Percentiles rank a stretch among this genome's conserved stretches.
These are phyloP conservation scores for Scheffersomyces lignicola DNA, from an alignment of 1,139 yeast genomes.

Conservation along the genomic window DNA sequence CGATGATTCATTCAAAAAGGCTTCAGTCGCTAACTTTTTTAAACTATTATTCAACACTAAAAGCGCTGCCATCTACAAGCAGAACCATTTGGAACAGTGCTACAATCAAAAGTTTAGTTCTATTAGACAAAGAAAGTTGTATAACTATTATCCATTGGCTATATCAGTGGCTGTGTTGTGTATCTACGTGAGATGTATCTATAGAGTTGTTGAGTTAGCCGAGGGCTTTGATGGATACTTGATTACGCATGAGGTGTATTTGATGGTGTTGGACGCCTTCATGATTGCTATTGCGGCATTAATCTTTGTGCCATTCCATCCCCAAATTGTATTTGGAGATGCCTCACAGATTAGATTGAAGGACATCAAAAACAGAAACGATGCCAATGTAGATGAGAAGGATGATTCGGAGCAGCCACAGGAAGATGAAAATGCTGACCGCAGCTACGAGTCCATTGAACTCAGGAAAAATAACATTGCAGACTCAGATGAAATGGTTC, in stretches of 20 bases:
- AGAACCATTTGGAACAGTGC: conserved; percentile 21
- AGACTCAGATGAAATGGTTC: not conserved
- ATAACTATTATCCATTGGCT: conserved; percentile 48
- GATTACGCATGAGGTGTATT: conserved; percentile 66
- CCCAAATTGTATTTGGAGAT: conserved; percentile 54
- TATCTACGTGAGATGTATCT: conserved; percentile 69
- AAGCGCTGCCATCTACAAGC: conserved; percentile 19
- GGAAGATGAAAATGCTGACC: not conserved
- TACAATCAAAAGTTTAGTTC: conserved; percentile 38
- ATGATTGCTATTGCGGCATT: conserved; percentile 52
- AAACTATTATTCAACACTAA: conserved; percentile 24
- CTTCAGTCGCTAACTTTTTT: conserved; percentile 19
- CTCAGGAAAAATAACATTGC: not conserved
- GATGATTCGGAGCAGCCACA: too few species aligned
- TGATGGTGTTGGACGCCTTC: conserved; percentile 72
- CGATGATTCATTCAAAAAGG: not conserved
- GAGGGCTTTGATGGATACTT: conserved; percentile 76
- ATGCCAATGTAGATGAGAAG: conserved; percentile 3
- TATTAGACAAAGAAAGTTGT: conserved; percentile 39
- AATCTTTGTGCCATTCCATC: conserved; percentile 55
- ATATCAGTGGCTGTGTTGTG: conserved; percentile 51
- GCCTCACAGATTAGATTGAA: conserved; percentile 12
- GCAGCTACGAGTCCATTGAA: not conserved
- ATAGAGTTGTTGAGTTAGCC: conserved; percentile 73
- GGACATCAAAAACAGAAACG: conserved; percentile 11